phyloP scores from a whole-genome alignment of 2,329 filamentous ascomycete genomes.

The Diplodia seriata region DNA sequence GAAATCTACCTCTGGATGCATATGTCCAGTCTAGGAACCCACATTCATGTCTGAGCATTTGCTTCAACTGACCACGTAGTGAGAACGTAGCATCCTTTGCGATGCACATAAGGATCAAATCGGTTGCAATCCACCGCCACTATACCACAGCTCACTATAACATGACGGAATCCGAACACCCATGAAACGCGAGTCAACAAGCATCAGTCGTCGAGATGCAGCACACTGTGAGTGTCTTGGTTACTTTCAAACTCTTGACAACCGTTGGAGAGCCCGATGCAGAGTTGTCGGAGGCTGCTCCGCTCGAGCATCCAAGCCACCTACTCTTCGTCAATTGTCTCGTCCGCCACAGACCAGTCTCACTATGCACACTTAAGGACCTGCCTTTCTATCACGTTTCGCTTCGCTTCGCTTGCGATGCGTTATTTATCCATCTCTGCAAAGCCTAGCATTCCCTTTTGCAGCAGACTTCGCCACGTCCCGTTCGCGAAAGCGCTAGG shows the following conservation, averaged over 20 bases:
- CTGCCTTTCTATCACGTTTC: neutral
- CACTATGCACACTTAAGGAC: neutral
- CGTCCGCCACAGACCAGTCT: neutral
- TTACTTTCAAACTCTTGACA: neutral
- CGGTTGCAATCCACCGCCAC: neutral
- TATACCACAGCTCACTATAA: neutral
- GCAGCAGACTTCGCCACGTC: neutral
- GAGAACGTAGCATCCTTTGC: neutral
- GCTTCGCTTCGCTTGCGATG: neutral
- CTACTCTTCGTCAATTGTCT: neutral
- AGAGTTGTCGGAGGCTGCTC: neutral
- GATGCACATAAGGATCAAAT: neutral
- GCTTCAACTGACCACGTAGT: too few relatives aligned
- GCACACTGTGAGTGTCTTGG: neutral
- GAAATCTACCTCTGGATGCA: too few relatives aligned
- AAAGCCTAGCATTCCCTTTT: slow-evolving; percentile 8
- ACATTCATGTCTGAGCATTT: too few relatives aligned
- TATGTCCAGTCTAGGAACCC: too few relatives aligned
- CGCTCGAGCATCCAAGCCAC: neutral
- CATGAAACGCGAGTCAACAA: neutral
- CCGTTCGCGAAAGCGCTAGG: neutral
- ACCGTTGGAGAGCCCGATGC: neutral
- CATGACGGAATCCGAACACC: neutral
- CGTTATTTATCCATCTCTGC: neutral
- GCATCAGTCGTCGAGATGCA: neutral